These are phyloP conservation scores for Pestalotiopsis sp. DNA, from an alignment of 2,329 filamentous ascomycete genomes.

Conservation along the genomic window DNA sequence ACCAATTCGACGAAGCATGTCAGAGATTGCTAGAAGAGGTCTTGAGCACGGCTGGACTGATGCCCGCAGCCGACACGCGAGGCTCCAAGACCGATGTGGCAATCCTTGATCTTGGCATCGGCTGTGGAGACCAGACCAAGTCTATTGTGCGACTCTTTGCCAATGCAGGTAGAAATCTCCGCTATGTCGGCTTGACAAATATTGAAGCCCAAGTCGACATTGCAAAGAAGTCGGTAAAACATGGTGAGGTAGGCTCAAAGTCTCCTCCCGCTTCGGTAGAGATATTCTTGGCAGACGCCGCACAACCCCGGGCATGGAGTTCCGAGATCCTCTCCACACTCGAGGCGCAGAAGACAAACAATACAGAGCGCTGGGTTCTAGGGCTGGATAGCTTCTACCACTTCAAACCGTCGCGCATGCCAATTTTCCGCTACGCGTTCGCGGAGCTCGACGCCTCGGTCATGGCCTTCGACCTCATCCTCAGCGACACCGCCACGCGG, in stretches of 20 bases:
- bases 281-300: conserved; percentile 53
- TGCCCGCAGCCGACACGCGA: conserved; percentile 17
- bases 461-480: conserved; percentile 58
- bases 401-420: conserved; percentile 53
- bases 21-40: conserved; percentile 50
- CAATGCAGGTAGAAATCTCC: conserved; percentile 27
- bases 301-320: conserved; percentile 36
- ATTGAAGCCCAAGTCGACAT: neutral
- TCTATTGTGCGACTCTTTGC: conserved; percentile 39
- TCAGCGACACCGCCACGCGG: conserved; percentile 32
- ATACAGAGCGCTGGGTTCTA: conserved; percentile 49
- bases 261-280: conserved; percentile 21
- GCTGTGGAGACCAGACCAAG: conserved; percentile 60
- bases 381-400: conserved; percentile 61
- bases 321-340: neutral
- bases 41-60: conserved; percentile 43
- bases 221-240: conserved; percentile 29
- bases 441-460: conserved; percentile 46
- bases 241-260: neutral
- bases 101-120: conserved; percentile 58
- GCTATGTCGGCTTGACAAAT: conserved; percentile 55
- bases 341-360: neutral
- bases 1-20: conserved; percentile 47
- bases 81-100: conserved; percentile 13
- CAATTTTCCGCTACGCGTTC: conserved; percentile 45